Evolutionary conservation across 768 basidiomycete species (phyloP), one percentile per base, ranked within the genome.

Genomic region (Agrocybe praecox): DNA sequence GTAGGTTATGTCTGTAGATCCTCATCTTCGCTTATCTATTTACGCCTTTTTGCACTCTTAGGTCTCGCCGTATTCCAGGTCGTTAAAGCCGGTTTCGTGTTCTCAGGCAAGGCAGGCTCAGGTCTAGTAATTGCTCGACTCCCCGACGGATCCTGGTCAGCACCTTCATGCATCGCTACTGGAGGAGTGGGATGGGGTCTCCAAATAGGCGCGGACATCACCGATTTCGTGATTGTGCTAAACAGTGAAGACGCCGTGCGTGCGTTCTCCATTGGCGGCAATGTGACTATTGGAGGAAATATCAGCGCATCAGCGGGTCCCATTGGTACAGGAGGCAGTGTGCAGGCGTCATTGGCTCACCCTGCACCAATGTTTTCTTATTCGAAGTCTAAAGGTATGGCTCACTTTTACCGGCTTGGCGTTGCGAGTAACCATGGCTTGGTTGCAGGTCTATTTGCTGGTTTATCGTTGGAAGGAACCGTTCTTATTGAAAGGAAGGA

Each of bases 321-420:
- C 0, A 90, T 98, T 57, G 96, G 96, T 1, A 97, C 96, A 0
- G 96, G 96, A 5, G 96, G 92, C 3, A 90, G 91, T 57, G 85
- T 97, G 0, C 89, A 94, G 64, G 86, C 94, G 1, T 87, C 85
- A 2, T 77, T 96, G 42, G 93, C 94, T 5, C 93, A 96, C 72
- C 96, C 96, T 0, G 88, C 96, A 18, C 95, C 95, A 5, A 96
- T 98, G 92, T 99, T 97, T 74, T 94, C 92, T 59, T 96, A 97
- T 71, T 95, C 93, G 10, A 92, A 95, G 73, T 95, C 93, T 12
- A 96, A 94, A 76, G 94, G 94, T 93, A 83, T 22, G 36, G 33
- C n/a, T 9, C 26, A 52, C 22, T 59, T 55, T 53, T 47, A 51
- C 48, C 55, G 42, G 22, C 15, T 34, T 40, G 36, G 36, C 14